Base-by-base conservation (phyloP, 441 rosid species). In the Theobroma grandiflorum region DNA sequence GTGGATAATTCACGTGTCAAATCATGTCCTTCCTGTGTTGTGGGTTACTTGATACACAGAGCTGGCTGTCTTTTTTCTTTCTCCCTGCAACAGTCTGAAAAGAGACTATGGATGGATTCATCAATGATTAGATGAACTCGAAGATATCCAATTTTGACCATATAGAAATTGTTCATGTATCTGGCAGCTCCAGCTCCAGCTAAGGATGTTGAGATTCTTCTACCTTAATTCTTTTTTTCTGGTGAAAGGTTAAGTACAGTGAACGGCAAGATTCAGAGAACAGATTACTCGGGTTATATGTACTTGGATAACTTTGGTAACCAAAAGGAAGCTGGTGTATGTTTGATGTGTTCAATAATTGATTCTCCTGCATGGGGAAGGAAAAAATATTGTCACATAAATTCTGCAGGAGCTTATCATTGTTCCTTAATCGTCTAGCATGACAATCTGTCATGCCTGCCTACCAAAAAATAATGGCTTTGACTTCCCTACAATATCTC, bases 121-220 rank as follows among this genome's bases (percentile, higher is more conserved):
- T 33, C 8, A 63, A 31, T 63, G n/a, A 33, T 63, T 63, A 63
- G 42, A 63, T 63, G 42, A 63, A 5, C 67, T 14, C 67, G 33
- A 33, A 62, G 18, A 62, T 62, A 12, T 62, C 8, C n/a, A 62
- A 31, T 31, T 62, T 62, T 62, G 42, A 12, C 38, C 33, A 11
- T 10, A 53, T 53, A 26, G 26, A 61, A 31, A 22, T 58, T 22
- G 20, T 57, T 6, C 11, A 57, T 8, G 40, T 37, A 37, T 35
- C 8, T 37, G 18, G 31, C 45, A 8, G 50, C 22, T 40, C 22
- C 37, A 38, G 22, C 47, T 65, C 16, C 26, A 6, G 57, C 38
- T 69, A 45, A 69, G 74, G 57, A 47, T 69, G 74, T 12, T 45
- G 38, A 69, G 74, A 22, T 69, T 69, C 74, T 22, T 63, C 43